Conservation (phyloP, 2,329 filamentous ascomycete species). For the Fusarium zealandicum region DNA sequence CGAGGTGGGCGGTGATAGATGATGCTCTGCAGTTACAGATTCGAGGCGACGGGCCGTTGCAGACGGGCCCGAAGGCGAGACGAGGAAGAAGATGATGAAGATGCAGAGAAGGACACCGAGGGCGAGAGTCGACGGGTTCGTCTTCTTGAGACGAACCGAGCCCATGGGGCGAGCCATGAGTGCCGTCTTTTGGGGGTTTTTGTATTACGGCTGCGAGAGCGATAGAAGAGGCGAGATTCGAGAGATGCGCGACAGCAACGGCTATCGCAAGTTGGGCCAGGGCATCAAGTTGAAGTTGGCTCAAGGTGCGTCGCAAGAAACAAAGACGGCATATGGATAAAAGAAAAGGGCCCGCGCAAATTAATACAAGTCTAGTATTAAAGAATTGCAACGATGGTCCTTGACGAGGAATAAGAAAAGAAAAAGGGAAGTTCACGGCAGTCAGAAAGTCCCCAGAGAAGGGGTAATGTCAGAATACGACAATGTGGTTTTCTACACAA, state of each 20-base stretch:
- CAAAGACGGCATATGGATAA: conserved; percentile 8
- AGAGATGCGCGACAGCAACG: conserved; percentile 27
- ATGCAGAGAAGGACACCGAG: conserved; percentile 76
- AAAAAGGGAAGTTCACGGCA: conserved; percentile 22
- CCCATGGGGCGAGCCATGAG: conserved; percentile 66
- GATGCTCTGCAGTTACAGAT: conserved; percentile 55
- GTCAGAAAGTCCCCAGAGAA: conserved; percentile 22
- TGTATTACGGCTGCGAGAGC: conserved; percentile 10
- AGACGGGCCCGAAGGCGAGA: conserved; percentile 61
- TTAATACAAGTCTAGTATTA: not conserved
- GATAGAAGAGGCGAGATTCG: not conserved
- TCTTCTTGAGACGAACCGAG: conserved; percentile 77
- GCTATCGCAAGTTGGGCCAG: conserved; percentile 31
- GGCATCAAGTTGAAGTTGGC: conserved; percentile 36
- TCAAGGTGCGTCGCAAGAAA: conserved; percentile 20
- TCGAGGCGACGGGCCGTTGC: conserved; percentile 55
- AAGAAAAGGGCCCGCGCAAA: not conserved
- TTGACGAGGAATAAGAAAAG: conserved; percentile 6
- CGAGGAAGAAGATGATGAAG: conserved; percentile 71
- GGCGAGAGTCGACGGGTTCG: conserved; percentile 77
- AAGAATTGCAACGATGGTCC: not conserved
- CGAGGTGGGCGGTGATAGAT: conserved; percentile 53
- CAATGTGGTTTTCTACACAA: conserved; percentile 32
- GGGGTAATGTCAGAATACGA: conserved; percentile 38
- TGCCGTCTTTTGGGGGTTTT: conserved; percentile 20